These are phyloP conservation scores for Waltergamsia citrina DNA, from an alignment of 2,329 filamentous ascomycete genomes.

Conservation along the genomic window DNA sequence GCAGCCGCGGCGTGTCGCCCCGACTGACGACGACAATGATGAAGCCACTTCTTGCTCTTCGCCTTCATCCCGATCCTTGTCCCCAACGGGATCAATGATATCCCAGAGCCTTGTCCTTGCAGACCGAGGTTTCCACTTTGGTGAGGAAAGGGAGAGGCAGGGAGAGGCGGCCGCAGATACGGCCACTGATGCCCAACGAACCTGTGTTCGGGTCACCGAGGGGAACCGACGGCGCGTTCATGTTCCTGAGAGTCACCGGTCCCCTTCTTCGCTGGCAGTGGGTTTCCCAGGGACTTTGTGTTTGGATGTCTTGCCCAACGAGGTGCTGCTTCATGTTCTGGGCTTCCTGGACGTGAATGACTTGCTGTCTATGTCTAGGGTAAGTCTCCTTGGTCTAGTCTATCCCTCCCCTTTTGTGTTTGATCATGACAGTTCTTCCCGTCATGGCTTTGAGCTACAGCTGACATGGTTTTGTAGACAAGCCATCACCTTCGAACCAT, in stretches of 20 bases:
- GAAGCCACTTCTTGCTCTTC: slow-evolving; percentile 9
- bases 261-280: neutral
- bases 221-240: no score
- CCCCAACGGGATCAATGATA: neutral
- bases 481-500: slow-evolving; percentile 53
- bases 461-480: slow-evolving; percentile 30
- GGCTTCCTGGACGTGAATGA: slow-evolving; percentile 48
- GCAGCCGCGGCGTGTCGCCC: slow-evolving; percentile 20
- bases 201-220: no score
- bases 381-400: slow-evolving; percentile 27
- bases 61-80: neutral
- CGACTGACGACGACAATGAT: no score
- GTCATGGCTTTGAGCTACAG: no score
- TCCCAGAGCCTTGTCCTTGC: no score
- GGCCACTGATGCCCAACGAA: slow-evolving; percentile 7
- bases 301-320: slow-evolving; percentile 35
- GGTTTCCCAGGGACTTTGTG: neutral
- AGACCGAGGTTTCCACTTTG: no score
- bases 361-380: slow-evolving; percentile 44
- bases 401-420: no score
- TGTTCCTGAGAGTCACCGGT: neutral
- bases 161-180: neutral
- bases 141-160: no score
- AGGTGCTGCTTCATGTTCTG: slow-evolving; percentile 46
- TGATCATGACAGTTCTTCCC: no score